A percentile compares a stretch with the other conserved stretches of the same genome.
phyloP scores from a whole-genome alignment of 163 green algal genomes.

The Prototheca cutis region DNA sequence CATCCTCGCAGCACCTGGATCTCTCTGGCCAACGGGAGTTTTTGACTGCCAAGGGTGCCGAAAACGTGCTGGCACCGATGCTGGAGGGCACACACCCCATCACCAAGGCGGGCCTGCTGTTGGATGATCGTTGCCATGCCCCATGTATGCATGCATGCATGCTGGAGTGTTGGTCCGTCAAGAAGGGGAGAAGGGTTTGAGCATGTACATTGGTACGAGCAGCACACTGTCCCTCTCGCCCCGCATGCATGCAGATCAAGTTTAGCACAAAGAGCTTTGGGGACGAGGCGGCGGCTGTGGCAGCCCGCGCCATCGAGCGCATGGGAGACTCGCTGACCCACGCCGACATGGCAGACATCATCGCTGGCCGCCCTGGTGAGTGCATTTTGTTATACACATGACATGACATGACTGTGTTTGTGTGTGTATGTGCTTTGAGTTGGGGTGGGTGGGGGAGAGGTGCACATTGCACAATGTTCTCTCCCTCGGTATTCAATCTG shows the following conservation, averaged over 20 bases:
- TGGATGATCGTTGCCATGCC: too few relatives aligned
- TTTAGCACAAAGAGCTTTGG: constrained; percentile 91
- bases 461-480: too few relatives aligned
- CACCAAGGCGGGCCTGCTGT: constrained; percentile 34
- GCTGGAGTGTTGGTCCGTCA: too few relatives aligned
- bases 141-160: too few relatives aligned
- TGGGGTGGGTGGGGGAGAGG: too few relatives aligned
- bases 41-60: constrained; percentile 56
- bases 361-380: constrained; percentile 69
- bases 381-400: too few relatives aligned
- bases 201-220: background rate
- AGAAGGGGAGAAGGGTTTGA: too few relatives aligned
- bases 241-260: constrained; percentile 50
- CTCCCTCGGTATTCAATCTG: too few relatives aligned
- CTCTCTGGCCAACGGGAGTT: constrained; percentile 73
- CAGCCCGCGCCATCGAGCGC: constrained; percentile 57
- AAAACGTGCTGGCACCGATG: constrained; percentile 58
- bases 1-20: constrained; percentile 34
- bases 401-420: too few relatives aligned
- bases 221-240: background rate
- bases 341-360: constrained; percentile 89
- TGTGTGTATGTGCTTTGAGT: too few relatives aligned
- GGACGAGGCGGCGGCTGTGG: constrained; percentile 68
- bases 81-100: constrained; percentile 44
- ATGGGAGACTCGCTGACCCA: constrained; percentile 46